Base-by-base conservation (phyloP, 192 early-diverging fungal genomes). In the Coemansia sp. region DNA sequence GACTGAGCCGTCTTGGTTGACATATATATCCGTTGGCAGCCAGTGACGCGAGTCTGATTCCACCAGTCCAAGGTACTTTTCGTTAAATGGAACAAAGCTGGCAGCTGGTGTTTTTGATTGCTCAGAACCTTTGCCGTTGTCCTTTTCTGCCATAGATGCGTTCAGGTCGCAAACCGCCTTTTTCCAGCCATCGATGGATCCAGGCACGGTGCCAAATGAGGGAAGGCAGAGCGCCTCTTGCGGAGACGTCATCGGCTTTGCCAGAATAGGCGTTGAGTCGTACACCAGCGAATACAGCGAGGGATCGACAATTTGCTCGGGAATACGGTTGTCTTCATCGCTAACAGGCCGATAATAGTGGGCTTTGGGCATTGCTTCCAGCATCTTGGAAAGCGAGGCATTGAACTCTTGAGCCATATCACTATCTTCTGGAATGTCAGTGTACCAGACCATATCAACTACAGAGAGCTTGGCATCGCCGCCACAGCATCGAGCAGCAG, bases 371-470 rank as follows among this genome's bases (percentile, higher is more conserved):
- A 9, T 56, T 18, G 32, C 0, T 18, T 33, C 32, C 1, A 57
- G 15, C 4, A 11, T 35, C 4, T 17, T 57, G 18, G 12, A 57
- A 57, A 7, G 32, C 33, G 14, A 3, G 33, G 28, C 9, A 12
- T 41, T 57, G 0, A 57, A 57, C 8, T 57, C 33, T 6, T 35
- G 55, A 3, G 33, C 55, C 28, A 57, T 1, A 2, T 22, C 8
- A 12, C 33, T 33, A 8, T 17, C 32, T 7, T 57, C 28, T 14
- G 22, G 28, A 4, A 57, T 57, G 11, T 34, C 32, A 28, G 14
- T 34, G 14, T 22, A 33, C 55, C 55, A 57, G 55, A 57, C 55
- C 55, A 57, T 57, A 57, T 57, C 55, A 57, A 57, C 55, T 1
- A 8, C 33, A 14, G 55, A 57, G 11, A 32, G 55, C 55, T 34